Percentiles rank a stretch among this genome's conserved stretches.
phyloP scores from a whole-genome alignment of 331 rosid species.

The Cydonia oblonga region DNA sequence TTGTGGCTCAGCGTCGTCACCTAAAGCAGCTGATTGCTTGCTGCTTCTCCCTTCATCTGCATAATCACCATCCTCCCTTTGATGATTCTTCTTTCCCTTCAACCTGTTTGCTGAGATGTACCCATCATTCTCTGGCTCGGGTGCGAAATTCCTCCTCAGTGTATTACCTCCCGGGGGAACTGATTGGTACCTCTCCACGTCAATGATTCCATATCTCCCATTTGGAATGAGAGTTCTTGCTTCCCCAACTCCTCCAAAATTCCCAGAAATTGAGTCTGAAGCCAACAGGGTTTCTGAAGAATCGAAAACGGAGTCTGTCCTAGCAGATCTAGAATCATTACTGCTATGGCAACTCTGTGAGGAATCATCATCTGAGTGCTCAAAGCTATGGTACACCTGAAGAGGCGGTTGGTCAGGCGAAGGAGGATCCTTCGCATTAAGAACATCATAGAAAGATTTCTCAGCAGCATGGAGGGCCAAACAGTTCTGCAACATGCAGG shows the following conservation, averaged over 20 bases:
- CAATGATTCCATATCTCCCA: conserved; percentile 13
- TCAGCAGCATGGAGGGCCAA: conserved; percentile 81
- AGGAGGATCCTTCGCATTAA: conserved; percentile 39
- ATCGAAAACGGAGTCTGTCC: background rate
- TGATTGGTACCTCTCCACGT: conserved; percentile 1
- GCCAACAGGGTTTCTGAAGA: background rate
- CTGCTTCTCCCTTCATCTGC: conserved; percentile 43
- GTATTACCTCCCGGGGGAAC: background rate
- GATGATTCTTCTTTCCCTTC: conserved; percentile 43
- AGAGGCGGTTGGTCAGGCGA: background rate
- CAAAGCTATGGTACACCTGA: background rate
- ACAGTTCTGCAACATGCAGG: conserved; percentile 62
- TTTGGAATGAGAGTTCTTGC: background rate
- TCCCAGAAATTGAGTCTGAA: conserved; percentile 15
- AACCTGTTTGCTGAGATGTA: conserved; percentile 7
- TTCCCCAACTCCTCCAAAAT: conserved; percentile 8
- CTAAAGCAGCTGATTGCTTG: conserved; percentile 46
- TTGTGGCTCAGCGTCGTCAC: conserved; percentile 33
- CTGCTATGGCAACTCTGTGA: background rate
- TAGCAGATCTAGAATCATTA: background rate
- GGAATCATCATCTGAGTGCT: conserved; percentile 3
- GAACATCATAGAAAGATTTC: conserved; percentile 58
- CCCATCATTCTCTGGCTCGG: background rate
- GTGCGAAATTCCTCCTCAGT: background rate
- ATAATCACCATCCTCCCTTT: conserved; percentile 16